Evolutionary conservation across 2,329 filamentous ascomycete genomes (phyloP).

Genomic region (Esteya vermicola): DNA sequence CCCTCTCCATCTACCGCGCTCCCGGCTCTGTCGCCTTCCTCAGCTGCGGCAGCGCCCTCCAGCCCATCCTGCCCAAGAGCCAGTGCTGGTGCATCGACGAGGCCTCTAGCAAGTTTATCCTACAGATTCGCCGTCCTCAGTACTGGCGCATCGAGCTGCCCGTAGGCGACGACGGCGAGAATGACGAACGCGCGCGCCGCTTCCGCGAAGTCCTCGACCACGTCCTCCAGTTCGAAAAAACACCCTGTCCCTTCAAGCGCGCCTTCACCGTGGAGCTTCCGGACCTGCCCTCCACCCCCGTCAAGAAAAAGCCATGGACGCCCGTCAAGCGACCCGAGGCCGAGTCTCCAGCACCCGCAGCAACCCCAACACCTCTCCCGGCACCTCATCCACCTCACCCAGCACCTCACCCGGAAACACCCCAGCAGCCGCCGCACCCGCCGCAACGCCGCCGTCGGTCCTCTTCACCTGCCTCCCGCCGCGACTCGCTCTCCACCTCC

Average conservation of each 20-base stretch:
- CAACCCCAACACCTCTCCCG: slow-evolving; percentile 12
- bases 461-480: not conserved
- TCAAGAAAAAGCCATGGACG: slow-evolving; percentile 55
- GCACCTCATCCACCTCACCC: not conserved
- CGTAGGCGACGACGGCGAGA: slow-evolving; percentile 40
- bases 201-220: slow-evolving; percentile 57
- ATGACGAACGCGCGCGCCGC: slow-evolving; percentile 47
- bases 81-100: slow-evolving; percentile 92
- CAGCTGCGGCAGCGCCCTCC: slow-evolving; percentile 68
- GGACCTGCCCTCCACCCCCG: slow-evolving; percentile 48
- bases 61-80: slow-evolving; percentile 77
- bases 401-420: not conserved
- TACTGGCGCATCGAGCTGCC: slow-evolving; percentile 89
- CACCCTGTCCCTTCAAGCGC: slow-evolving; percentile 70
- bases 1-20: slow-evolving; percentile 72
- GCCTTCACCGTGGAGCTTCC: slow-evolving; percentile 63
- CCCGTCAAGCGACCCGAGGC: slow-evolving; percentile 25
- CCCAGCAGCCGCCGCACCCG: not conserved
- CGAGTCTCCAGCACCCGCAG: no score
- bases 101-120: slow-evolving; percentile 64
- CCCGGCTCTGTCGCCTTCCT: slow-evolving; percentile 78
- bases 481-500: not conserved
- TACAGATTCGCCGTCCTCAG: slow-evolving; percentile 67
- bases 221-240: slow-evolving; percentile 76
- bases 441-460: not conserved